Evolutionary conservation across 306 rosid genomes (phyloP).

Genomic region (Begonia fuchsioides): DNA sequence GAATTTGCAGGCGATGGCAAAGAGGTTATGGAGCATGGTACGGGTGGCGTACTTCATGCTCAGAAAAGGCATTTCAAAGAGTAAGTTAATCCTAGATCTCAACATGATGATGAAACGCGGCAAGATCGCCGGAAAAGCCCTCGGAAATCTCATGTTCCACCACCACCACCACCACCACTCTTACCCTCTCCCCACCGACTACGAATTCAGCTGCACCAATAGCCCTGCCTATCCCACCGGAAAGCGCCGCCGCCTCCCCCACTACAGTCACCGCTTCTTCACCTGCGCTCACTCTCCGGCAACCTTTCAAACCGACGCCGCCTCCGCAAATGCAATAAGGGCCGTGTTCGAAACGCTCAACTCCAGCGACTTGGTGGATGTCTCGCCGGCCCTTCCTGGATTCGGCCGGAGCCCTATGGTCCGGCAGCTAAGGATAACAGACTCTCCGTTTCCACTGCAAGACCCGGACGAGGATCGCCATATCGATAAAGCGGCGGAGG

Average conservation of each 20-base stretch:
- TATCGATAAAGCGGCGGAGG: slow-evolving; percentile 74
- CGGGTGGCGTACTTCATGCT: slow-evolving; percentile 55
- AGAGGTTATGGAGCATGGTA: slow-evolving; percentile 48
- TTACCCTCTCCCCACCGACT: background rate
- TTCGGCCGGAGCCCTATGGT: slow-evolving; percentile 27
- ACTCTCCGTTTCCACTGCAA: slow-evolving; percentile 45
- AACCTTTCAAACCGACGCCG: slow-evolving; percentile 5
- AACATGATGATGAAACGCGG: slow-evolving; percentile 8
- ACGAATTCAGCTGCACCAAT: slow-evolving; percentile 16
- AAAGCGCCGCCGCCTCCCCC: background rate
- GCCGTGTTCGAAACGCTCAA: slow-evolving; percentile 23
- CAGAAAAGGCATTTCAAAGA: slow-evolving; percentile 33
- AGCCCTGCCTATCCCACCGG: slow-evolving; percentile 10
- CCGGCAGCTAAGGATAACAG: slow-evolving; percentile 47
- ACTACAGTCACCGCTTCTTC: slow-evolving; percentile 4
- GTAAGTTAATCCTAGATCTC: slow-evolving; percentile 9
- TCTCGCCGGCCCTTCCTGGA: slow-evolving; percentile 27
- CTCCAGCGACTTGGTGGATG: slow-evolving; percentile 12
- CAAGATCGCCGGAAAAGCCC: slow-evolving; percentile 8
- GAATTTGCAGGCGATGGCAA: slow-evolving; percentile 15
- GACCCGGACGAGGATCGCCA: slow-evolving; percentile 15
- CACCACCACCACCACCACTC: slow-evolving; percentile 3
- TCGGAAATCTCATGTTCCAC: slow-evolving; percentile 10
- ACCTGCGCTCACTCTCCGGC: slow-evolving; percentile 3
- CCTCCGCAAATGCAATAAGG: slow-evolving; percentile 1